Evolutionary conservation across 441 rosid species (phyloP), one percentile per base, ranked within the genome.

Genomic region (Francoa sonchifolia): DNA sequence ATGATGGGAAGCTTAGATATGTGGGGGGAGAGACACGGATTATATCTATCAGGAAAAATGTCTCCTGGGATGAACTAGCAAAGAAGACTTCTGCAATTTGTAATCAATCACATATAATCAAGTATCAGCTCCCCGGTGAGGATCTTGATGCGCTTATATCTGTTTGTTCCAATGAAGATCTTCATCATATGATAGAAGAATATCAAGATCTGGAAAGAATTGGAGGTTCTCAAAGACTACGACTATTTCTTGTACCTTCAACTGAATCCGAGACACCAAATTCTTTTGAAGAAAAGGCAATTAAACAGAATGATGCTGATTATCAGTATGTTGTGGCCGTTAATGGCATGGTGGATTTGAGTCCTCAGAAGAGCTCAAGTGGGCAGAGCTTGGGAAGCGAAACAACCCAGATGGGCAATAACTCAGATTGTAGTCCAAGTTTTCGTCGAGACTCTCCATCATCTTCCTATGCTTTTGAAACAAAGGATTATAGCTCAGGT

Each of bases 51-150:
- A 46, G 42, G 21, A 66, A 52, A 46, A 59, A 56, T 40, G 48
- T 75, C 39, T 61, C 69, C 0, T 75, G 69, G 72, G 57, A 57
- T 25, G 76, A 72, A 39, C 72, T 75, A 44, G 66, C 63, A 48
- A 61, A 50, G 61, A 72, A 72, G 48, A 71, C 72, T 2, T 54
- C 57, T 15, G 55, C 27, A 41, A 54, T 68, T 33, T 75, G 73
- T 61, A 61, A 52, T 18, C 66, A 57, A 9, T 48, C 73, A 25
- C 76, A 73, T 54, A 54, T 68, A 0, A 64, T 77, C 34, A 77
- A 74, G 65, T 77, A 74, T 51, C 86, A 77, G 58, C 81, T 77
- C 48, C 86, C 86, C 8, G 75, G 71, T 11, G 86, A 71, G 57
- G 81, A 73, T 52, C 76, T 77, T 37, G 85, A 73, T 55, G 67